These are phyloP conservation scores for Termitomyces sp. DNA, from an alignment of 768 basidiomycete species.

Conservation along the genomic window DNA sequence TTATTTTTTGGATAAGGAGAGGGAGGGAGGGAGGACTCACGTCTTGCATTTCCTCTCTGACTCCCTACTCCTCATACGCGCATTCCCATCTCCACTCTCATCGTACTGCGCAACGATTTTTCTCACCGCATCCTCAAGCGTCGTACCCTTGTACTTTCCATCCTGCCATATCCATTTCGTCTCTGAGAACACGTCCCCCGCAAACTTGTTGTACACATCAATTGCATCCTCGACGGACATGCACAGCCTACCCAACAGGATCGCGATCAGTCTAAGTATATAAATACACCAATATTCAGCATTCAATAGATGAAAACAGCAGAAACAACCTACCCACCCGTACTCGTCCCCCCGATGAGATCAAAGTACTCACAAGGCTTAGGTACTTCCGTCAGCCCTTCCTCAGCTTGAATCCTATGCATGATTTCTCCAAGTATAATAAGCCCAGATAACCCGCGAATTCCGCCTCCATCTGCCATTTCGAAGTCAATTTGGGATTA, in stretches of 20 bases:
- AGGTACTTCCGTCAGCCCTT: not conserved
- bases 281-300: too few relatives aligned
- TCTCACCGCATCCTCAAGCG: not conserved
- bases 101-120: not conserved
- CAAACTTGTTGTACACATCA: slow-evolving; percentile 12
- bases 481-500: not conserved
- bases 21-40: not conserved
- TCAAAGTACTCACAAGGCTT: slow-evolving; percentile 24
- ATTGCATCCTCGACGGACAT: slow-evolving; percentile 20
- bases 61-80: not conserved
- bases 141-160: not conserved
- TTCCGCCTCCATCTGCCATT: slow-evolving; percentile 6
- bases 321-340: slow-evolving; percentile 19
- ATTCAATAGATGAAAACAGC: too few relatives aligned
- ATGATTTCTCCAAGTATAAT: slow-evolving; percentile 6
- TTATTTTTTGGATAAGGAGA: not conserved
- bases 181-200: slow-evolving; percentile 2
- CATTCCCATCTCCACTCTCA: not conserved
- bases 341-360: slow-evolving; percentile 21
- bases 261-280: slow-evolving; percentile 15
- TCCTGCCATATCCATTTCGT: not conserved
- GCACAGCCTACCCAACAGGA: slow-evolving; percentile 21
- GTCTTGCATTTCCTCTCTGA: not conserved
- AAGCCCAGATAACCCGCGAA: slow-evolving; percentile 4
- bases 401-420: not conserved